Base-by-base conservation (phyloP, 352 stramenopile genomes). In the Globisporangium lucens region DNA sequence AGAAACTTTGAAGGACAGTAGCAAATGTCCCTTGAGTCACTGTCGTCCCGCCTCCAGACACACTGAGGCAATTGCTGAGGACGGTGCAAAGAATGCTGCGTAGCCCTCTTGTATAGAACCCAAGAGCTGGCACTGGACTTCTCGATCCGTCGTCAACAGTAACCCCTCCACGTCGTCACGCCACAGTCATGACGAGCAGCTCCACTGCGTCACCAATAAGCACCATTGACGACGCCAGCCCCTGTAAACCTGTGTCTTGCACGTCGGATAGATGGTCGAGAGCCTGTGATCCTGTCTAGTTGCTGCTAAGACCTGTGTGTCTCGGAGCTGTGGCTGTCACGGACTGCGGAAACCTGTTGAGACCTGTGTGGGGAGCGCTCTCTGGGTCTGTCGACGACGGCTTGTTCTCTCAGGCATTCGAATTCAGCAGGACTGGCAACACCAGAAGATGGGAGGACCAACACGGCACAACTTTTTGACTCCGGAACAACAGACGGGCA, bases 401-500 rank as follows among this genome's bases (percentile, higher is more conserved):
- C 22, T 29, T 6, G 6, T 9, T 61, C 55, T 15, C 30, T 0
- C 33, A 17, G 2, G 20, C 41, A 20, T 17, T 53, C 41, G 30
- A 56, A 56, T 8, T 27, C 38, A 38, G n/a, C 43, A 49, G 56
- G n/a, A 49, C 13, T 35, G 33, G 56, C 33, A 61, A n/a, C 56
- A 49, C 22, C 30, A 29, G 30, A 38, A 49, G 38, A 66, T 46
- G 51, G 17, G 24, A 51, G 17, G 24, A 51, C 17, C 17, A 58
- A 67, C 17, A 67, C 17, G 17, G 49, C n/a, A 67, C 49, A 76
- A 74, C 55, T 62, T 20, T 68, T 77, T 69, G 63, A 74, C 68
- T 73, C 73, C 61, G 77, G 70, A 82, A 79, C 68, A 80, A 77
- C 74, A 74, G 73, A 79, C 77, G 72, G 56, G 58, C 67, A 62